Conservation (phyloP, 257 asterid species). For the Misopates orontium region DNA sequence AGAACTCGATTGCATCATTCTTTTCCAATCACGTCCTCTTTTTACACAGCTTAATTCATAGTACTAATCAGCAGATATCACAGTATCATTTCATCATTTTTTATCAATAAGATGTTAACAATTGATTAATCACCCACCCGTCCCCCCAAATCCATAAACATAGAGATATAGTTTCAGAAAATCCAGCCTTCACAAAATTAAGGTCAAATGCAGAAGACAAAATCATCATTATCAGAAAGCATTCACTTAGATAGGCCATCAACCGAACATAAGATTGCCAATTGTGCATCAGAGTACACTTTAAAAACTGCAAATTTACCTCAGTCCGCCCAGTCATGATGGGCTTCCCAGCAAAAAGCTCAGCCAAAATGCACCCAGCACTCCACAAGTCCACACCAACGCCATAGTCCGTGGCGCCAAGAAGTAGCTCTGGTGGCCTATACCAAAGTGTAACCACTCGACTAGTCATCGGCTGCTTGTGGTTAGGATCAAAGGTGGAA, state of each 20-base stretch:
- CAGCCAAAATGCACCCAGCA: conserved; percentile 88
- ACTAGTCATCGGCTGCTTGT: conserved; percentile 83
- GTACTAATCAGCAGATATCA: background rate
- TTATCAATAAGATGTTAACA: too few species aligned
- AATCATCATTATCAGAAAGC: background rate
- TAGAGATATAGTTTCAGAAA: background rate
- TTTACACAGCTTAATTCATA: background rate
- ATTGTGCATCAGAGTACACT: conserved; percentile 1
- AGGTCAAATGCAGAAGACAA: background rate
- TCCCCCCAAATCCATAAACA: too few species aligned
- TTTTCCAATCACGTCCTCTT: background rate
- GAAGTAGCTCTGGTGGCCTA: conserved; percentile 90
- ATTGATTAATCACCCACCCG: too few species aligned
- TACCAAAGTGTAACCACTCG: conserved; percentile 93
- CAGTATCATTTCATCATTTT: conserved; percentile 1
- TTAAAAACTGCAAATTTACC: conserved; percentile 38
- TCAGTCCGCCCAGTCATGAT: conserved; percentile 93
- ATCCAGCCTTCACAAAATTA: too few species aligned
- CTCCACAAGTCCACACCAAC: conserved; percentile 96
- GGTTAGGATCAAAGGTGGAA: conserved; percentile 70
- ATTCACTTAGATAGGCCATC: background rate
- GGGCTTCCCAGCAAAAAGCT: conserved; percentile 84
- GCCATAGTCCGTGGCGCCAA: conserved; percentile 84
- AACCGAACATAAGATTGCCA: background rate
- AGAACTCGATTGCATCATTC: background rate